Conservation (phyloP, 768 basidiomycete species). For the Kwoniella europaea region DNA sequence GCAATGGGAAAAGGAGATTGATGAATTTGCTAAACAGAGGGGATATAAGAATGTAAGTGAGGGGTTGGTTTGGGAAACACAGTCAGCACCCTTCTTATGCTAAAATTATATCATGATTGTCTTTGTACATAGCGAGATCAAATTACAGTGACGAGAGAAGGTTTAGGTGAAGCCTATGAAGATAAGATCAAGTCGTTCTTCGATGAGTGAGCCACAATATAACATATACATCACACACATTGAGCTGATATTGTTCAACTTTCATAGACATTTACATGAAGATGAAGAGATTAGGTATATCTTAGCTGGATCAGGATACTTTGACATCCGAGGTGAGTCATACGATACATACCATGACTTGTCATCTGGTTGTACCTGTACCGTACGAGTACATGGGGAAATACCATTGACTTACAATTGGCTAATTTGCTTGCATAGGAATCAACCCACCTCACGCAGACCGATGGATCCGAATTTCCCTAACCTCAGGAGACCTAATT, state of each 20-base stretch:
- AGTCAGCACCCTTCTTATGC: no score
- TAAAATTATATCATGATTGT: background rate
- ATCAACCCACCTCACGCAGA: constrained; percentile 40
- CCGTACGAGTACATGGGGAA: background rate
- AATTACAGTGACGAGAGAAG: constrained; percentile 76
- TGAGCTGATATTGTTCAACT: background rate
- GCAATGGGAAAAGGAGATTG: constrained; percentile 60
- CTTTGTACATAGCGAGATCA: constrained; percentile 64
- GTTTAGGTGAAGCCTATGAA: constrained; percentile 83
- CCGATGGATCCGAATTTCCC: constrained; percentile 79
- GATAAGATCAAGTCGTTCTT: constrained; percentile 81
- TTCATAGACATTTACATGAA: constrained; percentile 82
- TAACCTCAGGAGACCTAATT: constrained; percentile 79
- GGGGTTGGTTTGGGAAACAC: background rate
- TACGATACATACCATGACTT: background rate
- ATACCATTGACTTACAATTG: background rate
- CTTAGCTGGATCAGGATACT: constrained; percentile 84
- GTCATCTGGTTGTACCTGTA: background rate
- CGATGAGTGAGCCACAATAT: constrained; percentile 67
- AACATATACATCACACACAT: background rate
- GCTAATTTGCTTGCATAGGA: background rate
- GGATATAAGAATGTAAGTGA: constrained; percentile 72
- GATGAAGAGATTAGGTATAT: constrained; percentile 95
- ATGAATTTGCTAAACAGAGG: constrained; percentile 69
- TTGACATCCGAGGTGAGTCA: constrained; percentile 79